Percentiles rank a stretch among this genome's conserved stretches.
Conservation (phyloP, 177 flowering plant genomes). For the Vitis hybrid region DNA sequence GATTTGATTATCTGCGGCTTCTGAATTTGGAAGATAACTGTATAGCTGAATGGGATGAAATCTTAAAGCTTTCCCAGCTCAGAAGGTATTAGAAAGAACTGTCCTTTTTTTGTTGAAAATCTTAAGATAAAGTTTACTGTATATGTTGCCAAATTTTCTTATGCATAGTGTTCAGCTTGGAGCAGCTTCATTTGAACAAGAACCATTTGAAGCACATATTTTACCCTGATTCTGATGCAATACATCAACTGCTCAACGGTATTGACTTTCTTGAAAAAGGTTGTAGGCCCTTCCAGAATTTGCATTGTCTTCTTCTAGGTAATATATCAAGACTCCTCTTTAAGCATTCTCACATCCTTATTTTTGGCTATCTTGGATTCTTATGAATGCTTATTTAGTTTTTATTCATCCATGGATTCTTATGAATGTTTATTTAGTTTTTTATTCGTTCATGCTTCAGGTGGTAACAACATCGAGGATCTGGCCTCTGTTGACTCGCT, state of each 20-base stretch:
- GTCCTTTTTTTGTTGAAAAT: not conserved
- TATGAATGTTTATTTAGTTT: conserved; percentile 10
- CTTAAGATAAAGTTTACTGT: not conserved
- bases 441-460: conserved; percentile 39
- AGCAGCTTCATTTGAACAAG: conserved; percentile 89
- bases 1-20: conserved; percentile 70
- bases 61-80: conserved; percentile 70
- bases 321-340: conserved; percentile 8
- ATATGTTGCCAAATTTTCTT: not conserved
- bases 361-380: not conserved
- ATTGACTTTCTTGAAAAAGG: conserved; percentile 25
- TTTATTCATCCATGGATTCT: conserved; percentile 10
- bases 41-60: conserved; percentile 75
- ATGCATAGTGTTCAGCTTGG: conserved; percentile 53
- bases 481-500: conserved; percentile 68
- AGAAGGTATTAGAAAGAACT: conserved; percentile 43
- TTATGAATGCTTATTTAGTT: not conserved
- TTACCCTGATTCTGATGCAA: conserved; percentile 48
- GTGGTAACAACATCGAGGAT: conserved; percentile 74
- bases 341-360: not conserved
- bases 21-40: conserved; percentile 84
- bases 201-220: conserved; percentile 53
- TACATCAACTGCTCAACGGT: conserved; percentile 15
- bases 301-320: conserved; percentile 89
- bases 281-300: conserved; percentile 55